phyloP scores from a whole-genome alignment of 2,329 filamentous ascomycete species.

The Arthroderma sp. region DNA sequence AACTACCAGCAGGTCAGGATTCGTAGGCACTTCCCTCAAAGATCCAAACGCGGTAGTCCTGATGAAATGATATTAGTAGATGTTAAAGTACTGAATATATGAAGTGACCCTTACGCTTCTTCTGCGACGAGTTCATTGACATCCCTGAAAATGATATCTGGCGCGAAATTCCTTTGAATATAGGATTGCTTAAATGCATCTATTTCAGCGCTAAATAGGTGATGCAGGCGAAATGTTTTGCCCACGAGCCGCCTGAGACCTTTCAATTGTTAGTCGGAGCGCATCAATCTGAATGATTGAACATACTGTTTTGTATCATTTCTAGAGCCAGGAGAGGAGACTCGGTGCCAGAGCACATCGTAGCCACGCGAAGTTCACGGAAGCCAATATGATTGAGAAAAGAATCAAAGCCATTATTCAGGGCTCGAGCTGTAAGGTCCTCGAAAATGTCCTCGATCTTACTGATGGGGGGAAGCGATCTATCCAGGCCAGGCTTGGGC shows the following conservation, averaged over 20 bases:
- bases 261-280: constrained; percentile 11
- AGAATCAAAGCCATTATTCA: constrained; percentile 24
- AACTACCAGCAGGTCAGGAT: constrained; percentile 55
- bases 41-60: constrained; percentile 58
- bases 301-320: constrained; percentile 41
- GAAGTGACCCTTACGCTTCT: constrained; percentile 34
- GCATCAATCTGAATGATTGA: background rate
- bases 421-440: constrained; percentile 35
- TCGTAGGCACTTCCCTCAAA: constrained; percentile 42
- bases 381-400: constrained; percentile 26
- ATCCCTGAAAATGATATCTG: constrained; percentile 46
- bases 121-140: constrained; percentile 43
- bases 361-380: constrained; percentile 46
- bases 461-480: constrained; percentile 35
- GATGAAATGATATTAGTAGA: constrained; percentile 10
- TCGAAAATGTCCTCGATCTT: constrained; percentile 40
- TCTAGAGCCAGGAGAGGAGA: constrained; percentile 56
- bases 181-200: constrained; percentile 53
- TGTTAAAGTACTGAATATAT: background rate
- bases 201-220: constrained; percentile 53
- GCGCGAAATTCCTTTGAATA: constrained; percentile 48
- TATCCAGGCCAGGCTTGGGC: constrained; percentile 20
- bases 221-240: constrained; percentile 36
- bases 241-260: constrained; percentile 25
- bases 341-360: constrained; percentile 70